These are phyloP conservation scores for Fusarium sp. DNA, from an alignment of 2,329 filamentous ascomycete genomes.

Conservation along the genomic window DNA sequence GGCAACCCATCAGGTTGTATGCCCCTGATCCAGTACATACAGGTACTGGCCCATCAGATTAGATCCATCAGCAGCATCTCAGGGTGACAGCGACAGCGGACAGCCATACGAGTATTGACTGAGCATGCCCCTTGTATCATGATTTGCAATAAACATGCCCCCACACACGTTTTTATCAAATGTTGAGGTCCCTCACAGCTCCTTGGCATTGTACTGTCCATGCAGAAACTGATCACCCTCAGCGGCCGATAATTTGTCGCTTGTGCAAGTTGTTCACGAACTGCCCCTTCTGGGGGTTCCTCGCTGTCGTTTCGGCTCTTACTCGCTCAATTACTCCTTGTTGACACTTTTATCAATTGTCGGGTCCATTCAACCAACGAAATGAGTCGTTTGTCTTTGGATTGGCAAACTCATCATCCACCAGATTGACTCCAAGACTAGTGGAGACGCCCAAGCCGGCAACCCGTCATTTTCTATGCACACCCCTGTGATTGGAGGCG, in stretches of 20 bases:
- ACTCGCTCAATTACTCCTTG: conserved; percentile 30
- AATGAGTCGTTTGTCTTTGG: conserved; percentile 21
- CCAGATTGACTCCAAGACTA: conserved; percentile 28
- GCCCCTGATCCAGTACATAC: conserved; percentile 3
- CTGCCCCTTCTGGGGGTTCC: conserved; percentile 15
- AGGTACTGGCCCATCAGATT: conserved; percentile 24
- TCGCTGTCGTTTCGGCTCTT: conserved; percentile 26
- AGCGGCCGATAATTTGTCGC: not conserved
- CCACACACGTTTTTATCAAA: conserved; percentile 5
- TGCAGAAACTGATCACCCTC: not conserved
- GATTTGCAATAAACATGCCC: conserved; percentile 16
- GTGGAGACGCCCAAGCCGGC: conserved; percentile 21
- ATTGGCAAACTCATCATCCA: conserved; percentile 36
- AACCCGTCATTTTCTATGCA: conserved; percentile 24
- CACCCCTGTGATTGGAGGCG: conserved; percentile 36
- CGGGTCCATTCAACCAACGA: conserved; percentile 19
- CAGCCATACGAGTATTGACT: not conserved
- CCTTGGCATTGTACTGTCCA: not conserved
- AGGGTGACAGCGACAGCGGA: not conserved
- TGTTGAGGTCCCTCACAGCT: conserved; percentile 14
- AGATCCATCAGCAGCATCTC: conserved; percentile 16
- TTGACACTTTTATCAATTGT: conserved; percentile 7
- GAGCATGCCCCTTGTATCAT: not conserved
- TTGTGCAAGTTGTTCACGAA: conserved; percentile 5
- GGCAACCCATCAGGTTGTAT: conserved; percentile 14